Conservation (phyloP, 2,329 filamentous ascomycete species). For the Thielaviopsis musarum region DNA sequence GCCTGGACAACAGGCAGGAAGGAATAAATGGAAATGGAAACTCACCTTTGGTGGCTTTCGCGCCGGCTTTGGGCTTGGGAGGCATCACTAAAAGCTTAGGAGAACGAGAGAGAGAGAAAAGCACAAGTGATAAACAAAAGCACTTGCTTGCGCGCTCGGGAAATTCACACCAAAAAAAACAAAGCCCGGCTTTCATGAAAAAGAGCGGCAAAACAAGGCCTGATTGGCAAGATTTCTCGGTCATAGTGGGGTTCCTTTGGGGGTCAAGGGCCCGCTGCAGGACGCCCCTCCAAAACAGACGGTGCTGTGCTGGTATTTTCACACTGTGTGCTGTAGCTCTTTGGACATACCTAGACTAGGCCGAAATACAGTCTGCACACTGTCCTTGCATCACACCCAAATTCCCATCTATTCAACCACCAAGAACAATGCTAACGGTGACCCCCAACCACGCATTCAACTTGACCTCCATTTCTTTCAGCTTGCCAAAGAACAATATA, state of each 20-base stretch:
- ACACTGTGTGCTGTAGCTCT: not conserved
- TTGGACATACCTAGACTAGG: not conserved
- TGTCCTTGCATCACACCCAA: not conserved
- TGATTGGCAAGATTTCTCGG: not conserved
- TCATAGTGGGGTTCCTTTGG: not conserved
- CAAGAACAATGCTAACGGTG: too few species aligned
- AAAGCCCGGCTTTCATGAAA: not conserved
- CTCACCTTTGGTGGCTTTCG: constrained; percentile 18
- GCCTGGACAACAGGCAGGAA: too few species aligned
- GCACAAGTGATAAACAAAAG: not conserved
- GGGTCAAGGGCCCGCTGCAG: too few species aligned
- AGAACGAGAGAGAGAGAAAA: not conserved
- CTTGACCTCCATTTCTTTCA: too few species aligned
- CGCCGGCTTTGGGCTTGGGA: constrained; percentile 22
- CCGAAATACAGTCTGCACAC: not conserved
- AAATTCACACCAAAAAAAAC: not conserved
- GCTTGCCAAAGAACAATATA: too few species aligned
- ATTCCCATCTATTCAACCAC: not conserved
- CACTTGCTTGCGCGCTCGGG: not conserved
- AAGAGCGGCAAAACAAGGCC: not conserved
- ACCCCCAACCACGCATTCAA: too few species aligned
- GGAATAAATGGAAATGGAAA: too few species aligned
- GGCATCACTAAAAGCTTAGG: constrained; percentile 18
- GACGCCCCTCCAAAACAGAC: not conserved
- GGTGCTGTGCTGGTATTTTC: not conserved